Evolutionary conservation across 768 basidiomycete genomes (phyloP).

Genomic region (Inosperma sp.): DNA sequence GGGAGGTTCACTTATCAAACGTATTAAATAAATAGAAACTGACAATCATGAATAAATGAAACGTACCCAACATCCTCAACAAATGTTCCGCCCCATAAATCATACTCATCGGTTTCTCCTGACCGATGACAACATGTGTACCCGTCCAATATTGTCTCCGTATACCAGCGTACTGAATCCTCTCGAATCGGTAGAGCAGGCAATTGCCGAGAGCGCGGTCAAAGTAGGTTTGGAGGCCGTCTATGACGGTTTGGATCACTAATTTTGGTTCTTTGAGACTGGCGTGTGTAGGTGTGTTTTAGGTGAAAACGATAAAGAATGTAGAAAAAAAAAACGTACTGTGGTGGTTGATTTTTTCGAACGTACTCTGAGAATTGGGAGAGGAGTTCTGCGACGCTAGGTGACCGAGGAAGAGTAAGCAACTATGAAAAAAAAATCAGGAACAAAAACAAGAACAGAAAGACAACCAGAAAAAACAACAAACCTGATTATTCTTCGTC

Average conservation of each 20-base stretch:
- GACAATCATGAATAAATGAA: not conserved
- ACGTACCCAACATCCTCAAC: constrained; percentile 82
- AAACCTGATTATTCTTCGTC: constrained; percentile 89
- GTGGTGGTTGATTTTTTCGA: constrained; percentile 42
- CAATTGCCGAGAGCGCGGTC: constrained; percentile 87
- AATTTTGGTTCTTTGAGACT: constrained; percentile 68
- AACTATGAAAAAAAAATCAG: constrained; percentile 45
- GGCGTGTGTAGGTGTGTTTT: not conserved
- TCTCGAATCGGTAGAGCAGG: constrained; percentile 90
- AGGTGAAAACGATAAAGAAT: not conserved
- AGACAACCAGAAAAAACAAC: constrained; percentile 10
- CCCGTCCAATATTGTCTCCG: constrained; percentile 71
- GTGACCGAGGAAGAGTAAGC: constrained; percentile 75
- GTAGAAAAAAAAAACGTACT: constrained; percentile 29
- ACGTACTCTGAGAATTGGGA: constrained; percentile 72
- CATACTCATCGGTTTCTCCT: constrained; percentile 82
- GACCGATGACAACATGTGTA: constrained; percentile 56
- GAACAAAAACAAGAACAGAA: not conserved
- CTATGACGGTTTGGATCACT: constrained; percentile 74
- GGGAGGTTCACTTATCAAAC: constrained; percentile 74
- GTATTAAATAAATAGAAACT: not conserved
- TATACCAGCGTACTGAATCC: constrained; percentile 85
- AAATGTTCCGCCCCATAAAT: constrained; percentile 96
- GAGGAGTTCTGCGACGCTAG: constrained; percentile 73
- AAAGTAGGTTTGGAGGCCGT: constrained; percentile 88